Base-by-base conservation (phyloP, 805 yeast genomes). In the Pichia californica region DNA sequence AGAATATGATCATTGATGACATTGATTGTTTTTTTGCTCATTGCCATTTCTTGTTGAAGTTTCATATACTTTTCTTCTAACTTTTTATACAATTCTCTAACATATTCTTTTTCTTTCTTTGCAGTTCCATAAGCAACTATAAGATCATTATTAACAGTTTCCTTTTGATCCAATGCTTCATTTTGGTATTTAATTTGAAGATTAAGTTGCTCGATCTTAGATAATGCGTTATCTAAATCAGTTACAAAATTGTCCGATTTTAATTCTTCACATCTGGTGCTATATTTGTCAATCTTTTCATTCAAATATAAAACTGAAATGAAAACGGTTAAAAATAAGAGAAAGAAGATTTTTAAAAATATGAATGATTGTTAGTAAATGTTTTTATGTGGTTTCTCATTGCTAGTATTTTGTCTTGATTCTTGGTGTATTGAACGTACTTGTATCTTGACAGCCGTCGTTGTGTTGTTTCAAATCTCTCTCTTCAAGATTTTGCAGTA, bases 1-100 rank as follows among this genome's bases (percentile, higher is more conserved):
- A 77, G 56, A 7, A 71, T 54, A 49, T 74, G 76, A 49, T 76
- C 81, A 47, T 74, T 76, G 27, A 73, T 61, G 7, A 71, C 53
- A 41, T 74, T 79, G 27, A 76, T 63, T 25, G 71, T 67, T 45
- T 68, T 67, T 46, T 68, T 68, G 53, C 70, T 75, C 44, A 58
- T 37, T n/a, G 43, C 48, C n/a, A 54, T 41, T 39, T 64, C 69
- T 41, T 65, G 68, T 38, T 55, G 54, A 13, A 57, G 31, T 18
- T 55, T 44, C 4, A 13, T 33, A 32, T 43, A 32, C 23, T 47
- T 56, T 1, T 52, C 51, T 16, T 53, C 57, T 7, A 57, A 33
- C 23, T 45, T 52, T 16, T 37, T 48, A 31, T 53, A 60, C 3
- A 56, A 58, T 13, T 56, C 61, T n/a, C 56, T 44, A 6, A 59